Evolutionary conservation across 257 asterid genomes (phyloP).

Genomic region (Ajuga chamaepitys): DNA sequence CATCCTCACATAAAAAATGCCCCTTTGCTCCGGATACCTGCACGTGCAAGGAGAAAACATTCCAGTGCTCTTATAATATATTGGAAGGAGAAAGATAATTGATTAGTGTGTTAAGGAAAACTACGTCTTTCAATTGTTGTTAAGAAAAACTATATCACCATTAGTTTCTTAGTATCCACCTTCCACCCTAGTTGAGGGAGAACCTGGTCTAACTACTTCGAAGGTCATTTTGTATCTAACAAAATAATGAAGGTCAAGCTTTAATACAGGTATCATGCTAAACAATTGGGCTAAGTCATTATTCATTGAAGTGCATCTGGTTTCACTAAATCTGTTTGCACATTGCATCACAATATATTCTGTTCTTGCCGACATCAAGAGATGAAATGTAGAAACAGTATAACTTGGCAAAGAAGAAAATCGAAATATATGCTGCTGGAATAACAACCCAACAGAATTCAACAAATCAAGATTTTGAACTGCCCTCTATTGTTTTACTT

Average conservation of each 20-base stretch:
- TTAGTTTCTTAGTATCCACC: neutral
- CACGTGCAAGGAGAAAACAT: neutral
- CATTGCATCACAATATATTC: no score
- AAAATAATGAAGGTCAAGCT: no score
- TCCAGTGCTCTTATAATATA: neutral
- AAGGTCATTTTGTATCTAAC: no score
- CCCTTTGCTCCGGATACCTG: constrained; percentile 41
- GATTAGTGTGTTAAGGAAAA: neutral
- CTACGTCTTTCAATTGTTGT: no score
- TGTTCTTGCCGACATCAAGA: neutral
- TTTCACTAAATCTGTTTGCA: no score
- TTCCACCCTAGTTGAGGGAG: neutral
- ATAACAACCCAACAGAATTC: neutral
- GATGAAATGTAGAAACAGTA: neutral
- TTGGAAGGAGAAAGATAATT: neutral
- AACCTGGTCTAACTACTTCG: no score
- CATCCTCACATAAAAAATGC: constrained; percentile 27
- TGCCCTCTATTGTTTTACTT: neutral
- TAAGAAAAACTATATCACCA: neutral
- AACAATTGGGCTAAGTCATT: no score
- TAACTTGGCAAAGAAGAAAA: neutral
- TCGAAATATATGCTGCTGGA: neutral
- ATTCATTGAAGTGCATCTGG: no score
- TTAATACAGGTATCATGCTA: no score
- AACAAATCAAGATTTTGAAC: neutral